These are phyloP conservation scores for Scedosporium boydii DNA, from an alignment of 2,329 filamentous ascomycete species.

Conservation along the genomic window DNA sequence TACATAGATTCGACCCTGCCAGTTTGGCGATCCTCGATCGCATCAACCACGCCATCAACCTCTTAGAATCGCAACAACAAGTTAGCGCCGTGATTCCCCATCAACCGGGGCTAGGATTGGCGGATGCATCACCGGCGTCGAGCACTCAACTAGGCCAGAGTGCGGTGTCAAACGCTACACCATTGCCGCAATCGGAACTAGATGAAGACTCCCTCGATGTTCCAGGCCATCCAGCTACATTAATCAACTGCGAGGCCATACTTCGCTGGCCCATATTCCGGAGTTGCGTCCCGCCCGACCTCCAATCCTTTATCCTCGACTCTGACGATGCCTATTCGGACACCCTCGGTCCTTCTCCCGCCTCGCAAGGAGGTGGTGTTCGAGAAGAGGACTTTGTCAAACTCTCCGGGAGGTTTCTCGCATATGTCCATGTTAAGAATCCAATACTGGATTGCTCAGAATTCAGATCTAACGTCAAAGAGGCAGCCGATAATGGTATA, in stretches of 20 bases:
- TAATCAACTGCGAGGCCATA: slow-evolving; percentile 15
- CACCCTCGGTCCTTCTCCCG: not conserved
- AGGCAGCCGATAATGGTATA: slow-evolving; percentile 16
- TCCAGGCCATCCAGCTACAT: slow-evolving; percentile 10
- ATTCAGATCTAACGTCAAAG: slow-evolving; percentile 14
- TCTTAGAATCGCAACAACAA: slow-evolving; percentile 11
- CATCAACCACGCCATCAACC: slow-evolving; percentile 16
- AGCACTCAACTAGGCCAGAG: not conserved
- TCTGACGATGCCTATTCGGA: slow-evolving; percentile 8
- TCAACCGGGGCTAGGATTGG: not conserved
- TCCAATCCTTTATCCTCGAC: slow-evolving; percentile 12
- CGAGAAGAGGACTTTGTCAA: slow-evolving; percentile 18
- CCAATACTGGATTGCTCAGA: slow-evolving; percentile 19
- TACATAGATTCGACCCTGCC: slow-evolving; percentile 13
- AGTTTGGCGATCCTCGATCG: slow-evolving; percentile 19
- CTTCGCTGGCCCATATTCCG: slow-evolving; percentile 20
- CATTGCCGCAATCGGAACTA: not conserved
- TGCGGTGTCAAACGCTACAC: not conserved
- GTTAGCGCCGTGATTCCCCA: not conserved
- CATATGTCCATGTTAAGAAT: slow-evolving; percentile 23
- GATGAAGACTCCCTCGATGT: slow-evolving; percentile 7
- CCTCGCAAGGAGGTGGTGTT: slow-evolving; percentile 12
- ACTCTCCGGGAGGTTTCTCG: slow-evolving; percentile 18
- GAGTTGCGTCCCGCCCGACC: slow-evolving; percentile 11
- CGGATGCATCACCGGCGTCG: not conserved